phyloP scores from a whole-genome alignment of 1,284 basidiomycete genomes.

The Tausonia pullulans region DNA sequence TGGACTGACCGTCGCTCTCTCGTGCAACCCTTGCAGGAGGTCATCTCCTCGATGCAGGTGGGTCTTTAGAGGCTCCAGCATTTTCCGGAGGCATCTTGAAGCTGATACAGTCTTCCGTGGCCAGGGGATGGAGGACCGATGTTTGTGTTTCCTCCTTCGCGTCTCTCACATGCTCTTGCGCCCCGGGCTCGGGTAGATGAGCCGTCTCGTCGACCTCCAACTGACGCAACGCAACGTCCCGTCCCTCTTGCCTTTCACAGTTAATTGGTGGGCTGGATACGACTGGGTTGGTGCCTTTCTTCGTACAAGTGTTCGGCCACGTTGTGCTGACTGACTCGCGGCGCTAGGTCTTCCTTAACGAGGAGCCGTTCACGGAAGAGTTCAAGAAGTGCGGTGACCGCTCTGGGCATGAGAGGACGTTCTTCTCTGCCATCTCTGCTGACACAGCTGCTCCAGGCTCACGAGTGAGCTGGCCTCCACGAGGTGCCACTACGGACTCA shows the following conservation, averaged over 20 bases:
- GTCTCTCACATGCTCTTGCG: background rate
- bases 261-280: constrained; percentile 8
- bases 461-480: constrained; percentile 55
- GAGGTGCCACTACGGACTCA: constrained; percentile 65
- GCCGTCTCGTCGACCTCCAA: background rate
- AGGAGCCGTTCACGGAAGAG: constrained; percentile 59
- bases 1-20: background rate
- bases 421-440: background rate
- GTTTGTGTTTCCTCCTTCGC: background rate
- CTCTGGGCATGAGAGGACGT: constrained; percentile 5
- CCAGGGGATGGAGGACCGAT: constrained; percentile 32
- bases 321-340: background rate
- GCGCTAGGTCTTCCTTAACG: constrained; percentile 69
- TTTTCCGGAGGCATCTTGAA: background rate
- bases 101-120: background rate
- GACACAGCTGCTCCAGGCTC: constrained; percentile 38
- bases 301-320: background rate
- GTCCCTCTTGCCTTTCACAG: background rate
- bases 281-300: background rate
- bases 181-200: background rate
- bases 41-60: constrained; percentile 8
- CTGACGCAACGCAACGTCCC: constrained; percentile 18
- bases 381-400: constrained; percentile 53
- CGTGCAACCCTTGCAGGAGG: background rate
- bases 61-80: background rate